These are phyloP conservation scores for Syzygium oleosum DNA, from an alignment of 345 rosid species.

Conservation along the genomic window DNA sequence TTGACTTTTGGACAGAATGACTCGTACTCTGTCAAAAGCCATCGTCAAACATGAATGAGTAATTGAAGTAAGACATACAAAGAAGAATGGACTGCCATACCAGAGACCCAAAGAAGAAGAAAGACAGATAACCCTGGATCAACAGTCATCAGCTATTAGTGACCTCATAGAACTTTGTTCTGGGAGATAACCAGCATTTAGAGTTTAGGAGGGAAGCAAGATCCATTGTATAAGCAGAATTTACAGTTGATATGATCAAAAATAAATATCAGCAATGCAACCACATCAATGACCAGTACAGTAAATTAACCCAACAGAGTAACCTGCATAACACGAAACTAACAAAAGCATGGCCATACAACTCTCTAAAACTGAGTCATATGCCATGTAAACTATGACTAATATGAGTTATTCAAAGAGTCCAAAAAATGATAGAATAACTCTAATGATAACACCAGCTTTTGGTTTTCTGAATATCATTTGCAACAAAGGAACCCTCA, in stretches of 20 bases:
- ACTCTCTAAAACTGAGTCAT: neutral
- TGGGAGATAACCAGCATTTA: neutral
- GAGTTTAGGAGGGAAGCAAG: neutral
- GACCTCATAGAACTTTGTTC: neutral
- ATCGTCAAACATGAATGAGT: neutral
- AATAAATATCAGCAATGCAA: neutral
- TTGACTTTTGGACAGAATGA: slow-evolving; percentile 30
- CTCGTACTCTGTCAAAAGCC: slow-evolving; percentile 14
- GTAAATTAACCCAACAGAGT: neutral
- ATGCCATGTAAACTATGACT: neutral
- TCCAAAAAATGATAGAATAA: neutral
- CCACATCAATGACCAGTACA: neutral
- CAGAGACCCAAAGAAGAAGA: neutral
- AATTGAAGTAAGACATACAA: neutral
- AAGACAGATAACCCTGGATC: neutral
- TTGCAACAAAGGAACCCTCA: neutral
- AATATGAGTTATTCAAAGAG: neutral
- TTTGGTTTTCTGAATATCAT: neutral
- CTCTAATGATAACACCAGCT: neutral
- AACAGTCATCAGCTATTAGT: neutral
- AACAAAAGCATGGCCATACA: neutral
- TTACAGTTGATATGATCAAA: neutral
- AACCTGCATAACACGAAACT: neutral
- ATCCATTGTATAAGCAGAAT: neutral
- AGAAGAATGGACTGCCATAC: neutral